Base-by-base conservation (phyloP, 1,284 basidiomycete species). In the Ustilago sp. region DNA sequence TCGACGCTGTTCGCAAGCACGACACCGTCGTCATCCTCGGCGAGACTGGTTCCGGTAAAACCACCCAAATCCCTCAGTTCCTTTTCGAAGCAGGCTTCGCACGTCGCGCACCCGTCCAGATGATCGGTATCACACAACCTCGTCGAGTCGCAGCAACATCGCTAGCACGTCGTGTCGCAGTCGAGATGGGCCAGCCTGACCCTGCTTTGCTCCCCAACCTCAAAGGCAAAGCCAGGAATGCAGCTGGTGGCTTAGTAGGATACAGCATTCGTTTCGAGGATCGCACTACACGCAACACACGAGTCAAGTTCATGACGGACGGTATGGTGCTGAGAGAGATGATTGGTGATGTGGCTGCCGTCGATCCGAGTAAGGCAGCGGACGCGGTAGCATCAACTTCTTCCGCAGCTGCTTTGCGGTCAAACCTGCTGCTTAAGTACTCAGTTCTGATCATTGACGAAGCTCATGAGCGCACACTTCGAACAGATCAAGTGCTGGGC, bases 231-330 rank as follows among this genome's bases (percentile, higher is more conserved):
- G 64, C 60, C 2, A 66, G 65, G 41, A 59, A 64, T 13, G 57
- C 55, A 35, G 58, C 54, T 13, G 70, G 65, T 8, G 80, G 76
- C 1, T 87, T 91, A 11, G 94, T 99, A 28, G 96, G 97, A 2
- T 98, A 99, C 87, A 92, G 93, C 3, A 95, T 99, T 39, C 92
- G 96, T 45, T 99, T 99, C 86, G 94, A 98, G 85, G 95, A 98
- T 82, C 89, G 90, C 54, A 90, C 90, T 78, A 88, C 36, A 87
- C 90, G 32, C 74, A 73, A 77, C 32, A 97, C 97, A 0, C 90
- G 92, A 39, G 92, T 99, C 85, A 95, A 97, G 86, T 99, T 95
- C 87, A 89, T 96, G 86, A 98, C 95, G 28, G 97, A 99, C 82
- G 96, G 96, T 82, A 96, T 98, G 90, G 91, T 99, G 77, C 91